Conservation (phyloP, 257 asterid genomes). For the Gentiana macrophylla region DNA sequence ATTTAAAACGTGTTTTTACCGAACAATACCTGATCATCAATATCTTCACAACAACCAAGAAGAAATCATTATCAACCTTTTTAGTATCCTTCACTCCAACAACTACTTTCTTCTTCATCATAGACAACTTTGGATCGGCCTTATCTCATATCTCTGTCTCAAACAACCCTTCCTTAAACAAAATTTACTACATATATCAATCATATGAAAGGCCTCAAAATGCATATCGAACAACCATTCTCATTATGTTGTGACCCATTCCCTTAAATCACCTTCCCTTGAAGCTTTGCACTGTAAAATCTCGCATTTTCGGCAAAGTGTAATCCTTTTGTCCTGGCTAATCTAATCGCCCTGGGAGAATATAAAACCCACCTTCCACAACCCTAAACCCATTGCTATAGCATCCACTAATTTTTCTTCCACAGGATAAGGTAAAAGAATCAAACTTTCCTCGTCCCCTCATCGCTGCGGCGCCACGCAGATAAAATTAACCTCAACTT, state of each 20-base stretch:
- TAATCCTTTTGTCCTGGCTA: constrained; percentile 81
- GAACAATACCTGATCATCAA: constrained; percentile 84
- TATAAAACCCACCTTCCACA: constrained; percentile 87
- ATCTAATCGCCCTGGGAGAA: constrained; percentile 83
- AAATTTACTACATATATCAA: too few relatives aligned
- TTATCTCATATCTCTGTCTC: constrained; percentile 51
- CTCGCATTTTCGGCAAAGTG: constrained; percentile 60
- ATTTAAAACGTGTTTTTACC: too few relatives aligned
- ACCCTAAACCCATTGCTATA: constrained; percentile 48
- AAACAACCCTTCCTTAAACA: constrained; percentile 77
- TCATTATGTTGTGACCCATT: constrained; percentile 96
- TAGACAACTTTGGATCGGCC: constrained; percentile 79
- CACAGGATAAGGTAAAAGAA: constrained; percentile 53
- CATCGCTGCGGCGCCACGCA: constrained; percentile 87
- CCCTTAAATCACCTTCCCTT: constrained; percentile 69
- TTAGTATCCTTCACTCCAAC: constrained; percentile 81
- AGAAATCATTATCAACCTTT: constrained; percentile 89
- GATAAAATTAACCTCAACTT: constrained; percentile 77
- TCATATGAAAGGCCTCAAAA: too few relatives aligned
- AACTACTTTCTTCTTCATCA: constrained; percentile 81
- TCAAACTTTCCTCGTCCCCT: constrained; percentile 64
- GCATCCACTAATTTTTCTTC: constrained; percentile 81
- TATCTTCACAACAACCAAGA: constrained; percentile 91
- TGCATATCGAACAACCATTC: constrained; percentile 83
- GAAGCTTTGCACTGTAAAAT: constrained; percentile 73